Evolutionary conservation across 2,329 filamentous ascomycete species (phyloP), one percentile per base, ranked within the genome.

Genomic region (Beauveria brongniartii): DNA sequence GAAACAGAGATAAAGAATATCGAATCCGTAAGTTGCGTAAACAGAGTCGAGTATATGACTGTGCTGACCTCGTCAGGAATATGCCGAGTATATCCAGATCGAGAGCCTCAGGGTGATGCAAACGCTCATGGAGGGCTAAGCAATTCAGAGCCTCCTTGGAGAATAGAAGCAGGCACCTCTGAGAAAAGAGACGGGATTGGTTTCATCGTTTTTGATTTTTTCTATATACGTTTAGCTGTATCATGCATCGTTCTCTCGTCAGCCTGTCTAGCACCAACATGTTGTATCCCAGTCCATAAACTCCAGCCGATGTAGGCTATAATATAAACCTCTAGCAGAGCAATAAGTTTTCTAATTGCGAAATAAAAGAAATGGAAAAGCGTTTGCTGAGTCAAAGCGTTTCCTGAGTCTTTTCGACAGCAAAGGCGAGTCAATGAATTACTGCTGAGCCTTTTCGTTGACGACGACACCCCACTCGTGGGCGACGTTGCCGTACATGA

Each of bases 391-490:
- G 40, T 12, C 10, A 43, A 7, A 30, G 28, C 14, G 28, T 28
- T n/a, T 28, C 28, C 14, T 0, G n/a, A 57, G 40, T 8, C 16
- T 28, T 43, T 8, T 22, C 22, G 7, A 16, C 24, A n/a, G 47
- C 54, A 40, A 20, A 53, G 22, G 43, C 22, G n/a, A 63, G 20
- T 20, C 26, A 50, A n/a, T 18, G 28, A 20, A 10, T 68, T 72
- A 75, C 69, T 77, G 55, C 55, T 60, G 50, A 18, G 40, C 67
- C 69, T 85, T 81, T 72, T 89, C 85, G 57, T 83, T 77, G 41
- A 92, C 79, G 41, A 89, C 80, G 60, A 90, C 81, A 41, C 82
- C 86, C 88, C 89, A 92, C 53, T 82, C 76, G 71, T 91, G 87
- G 62, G 86, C 69, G 69, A 81, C 83, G 62, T 81, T 81, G 63